A percentile compares a stretch with the other conserved stretches of the same genome.
Evolutionary conservation across 2,329 filamentous ascomycete species (phyloP).

Genomic region (Cercospora beticola): DNA sequence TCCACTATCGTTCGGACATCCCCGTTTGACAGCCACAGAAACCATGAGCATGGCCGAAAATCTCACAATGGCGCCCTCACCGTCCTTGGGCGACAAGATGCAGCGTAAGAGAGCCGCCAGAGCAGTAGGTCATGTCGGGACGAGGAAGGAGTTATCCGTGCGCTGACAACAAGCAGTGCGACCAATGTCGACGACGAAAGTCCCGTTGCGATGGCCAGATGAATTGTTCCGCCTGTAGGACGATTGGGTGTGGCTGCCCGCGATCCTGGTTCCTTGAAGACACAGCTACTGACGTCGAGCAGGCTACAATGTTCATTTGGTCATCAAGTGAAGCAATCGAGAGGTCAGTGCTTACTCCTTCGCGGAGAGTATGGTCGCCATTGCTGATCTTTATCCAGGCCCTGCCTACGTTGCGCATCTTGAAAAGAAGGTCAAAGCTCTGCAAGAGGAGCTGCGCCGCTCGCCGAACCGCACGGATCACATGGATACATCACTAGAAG

Average conservation of each 20-base stretch:
- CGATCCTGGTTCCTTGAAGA: background rate
- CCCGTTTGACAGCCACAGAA: background rate
- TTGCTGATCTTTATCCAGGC: background rate
- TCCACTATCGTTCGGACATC: background rate
- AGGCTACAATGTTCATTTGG: slow-evolving; percentile 28
- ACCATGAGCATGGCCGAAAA: background rate
- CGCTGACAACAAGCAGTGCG: slow-evolving; percentile 13
- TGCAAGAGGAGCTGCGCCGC: slow-evolving; percentile 16
- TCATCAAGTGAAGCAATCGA: slow-evolving; percentile 23
- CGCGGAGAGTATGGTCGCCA: background rate
- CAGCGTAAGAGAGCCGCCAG: slow-evolving; percentile 22
- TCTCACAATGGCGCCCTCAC: background rate
- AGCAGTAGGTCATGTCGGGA: slow-evolving; percentile 16
- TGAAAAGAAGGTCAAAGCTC: slow-evolving; percentile 23
- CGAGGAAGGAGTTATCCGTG: too few relatives aligned
- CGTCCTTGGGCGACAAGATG: slow-evolving; percentile 7
- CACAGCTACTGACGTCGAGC: background rate
- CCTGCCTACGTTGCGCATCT: slow-evolving; percentile 27
- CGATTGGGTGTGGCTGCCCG: slow-evolving; percentile 19
- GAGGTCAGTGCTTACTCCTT: slow-evolving; percentile 5
- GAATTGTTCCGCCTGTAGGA: slow-evolving; percentile 21
- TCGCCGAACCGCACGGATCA: background rate
- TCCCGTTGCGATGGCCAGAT: slow-evolving; percentile 22
- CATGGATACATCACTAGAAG: background rate
- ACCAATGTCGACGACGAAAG: slow-evolving; percentile 26